phyloP scores from a whole-genome alignment of 495 filamentous ascomycete species.

The Elasticomyces elasticus region DNA sequence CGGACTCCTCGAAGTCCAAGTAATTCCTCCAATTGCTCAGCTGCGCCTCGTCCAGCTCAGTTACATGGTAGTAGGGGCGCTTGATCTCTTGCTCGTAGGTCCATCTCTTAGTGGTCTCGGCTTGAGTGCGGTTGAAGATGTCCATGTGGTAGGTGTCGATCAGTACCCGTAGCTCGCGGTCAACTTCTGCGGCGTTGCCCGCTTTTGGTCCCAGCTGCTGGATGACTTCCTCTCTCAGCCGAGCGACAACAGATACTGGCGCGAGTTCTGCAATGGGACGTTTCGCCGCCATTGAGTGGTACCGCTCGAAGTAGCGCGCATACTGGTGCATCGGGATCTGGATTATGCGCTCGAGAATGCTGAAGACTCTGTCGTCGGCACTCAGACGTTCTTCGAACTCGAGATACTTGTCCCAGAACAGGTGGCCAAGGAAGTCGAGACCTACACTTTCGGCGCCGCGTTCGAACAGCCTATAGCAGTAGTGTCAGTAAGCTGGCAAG shows the following conservation, averaged over 20 bases:
- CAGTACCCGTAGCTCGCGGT: slow-evolving; percentile 68
- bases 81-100: slow-evolving; percentile 92
- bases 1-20: slow-evolving; percentile 87
- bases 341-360: slow-evolving; percentile 73
- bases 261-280: slow-evolving; percentile 67
- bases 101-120: slow-evolving; percentile 88
- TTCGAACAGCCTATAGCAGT: slow-evolving; percentile 68
- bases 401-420: slow-evolving; percentile 98
- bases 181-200: slow-evolving; percentile 63
- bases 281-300: slow-evolving; percentile 64
- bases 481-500: slow-evolving; percentile 6
- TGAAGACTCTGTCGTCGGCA: slow-evolving; percentile 76
- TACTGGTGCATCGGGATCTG: slow-evolving; percentile 96
- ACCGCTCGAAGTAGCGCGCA: slow-evolving; percentile 87
- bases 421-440: slow-evolving; percentile 85
- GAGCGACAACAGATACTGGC: slow-evolving; percentile 53
- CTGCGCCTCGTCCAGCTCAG: slow-evolving; percentile 76
- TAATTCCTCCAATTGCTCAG: slow-evolving; percentile 93
- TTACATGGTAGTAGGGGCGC: slow-evolving; percentile 94
- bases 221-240: slow-evolving; percentile 62
- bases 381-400: slow-evolving; percentile 90
- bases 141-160: slow-evolving; percentile 74
- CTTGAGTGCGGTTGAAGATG: slow-evolving; percentile 70
- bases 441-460: slow-evolving; percentile 77
- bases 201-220: slow-evolving; percentile 42